A percentile compares a stretch with the other conserved stretches of the same genome.
Conservation (phyloP, 1,284 basidiomycete species). For the Papiliotrema fonsecae region DNA sequence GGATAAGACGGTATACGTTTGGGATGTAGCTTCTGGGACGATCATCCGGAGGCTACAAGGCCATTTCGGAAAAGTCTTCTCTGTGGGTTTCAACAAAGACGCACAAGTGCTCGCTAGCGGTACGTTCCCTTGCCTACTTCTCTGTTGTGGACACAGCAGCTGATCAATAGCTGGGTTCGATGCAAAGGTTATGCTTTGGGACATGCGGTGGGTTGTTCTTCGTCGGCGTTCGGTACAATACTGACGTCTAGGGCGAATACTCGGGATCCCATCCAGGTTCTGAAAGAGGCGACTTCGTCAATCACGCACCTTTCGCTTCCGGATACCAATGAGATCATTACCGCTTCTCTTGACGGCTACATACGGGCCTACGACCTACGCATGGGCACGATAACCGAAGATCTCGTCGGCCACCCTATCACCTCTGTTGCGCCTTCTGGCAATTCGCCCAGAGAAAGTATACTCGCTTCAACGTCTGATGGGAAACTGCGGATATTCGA, state of each 20-base stretch:
- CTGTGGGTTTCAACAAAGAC: slow-evolving; percentile 76
- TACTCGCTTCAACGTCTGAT: slow-evolving; percentile 78
- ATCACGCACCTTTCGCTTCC: slow-evolving; percentile 72
- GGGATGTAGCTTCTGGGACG: slow-evolving; percentile 87
- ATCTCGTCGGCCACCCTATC: slow-evolving; percentile 86
- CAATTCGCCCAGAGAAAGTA: slow-evolving; percentile 60
- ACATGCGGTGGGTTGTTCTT: slow-evolving; percentile 59
- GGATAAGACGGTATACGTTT: slow-evolving; percentile 85
- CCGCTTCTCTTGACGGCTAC: slow-evolving; percentile 85
- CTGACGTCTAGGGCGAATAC: slow-evolving; percentile 59
- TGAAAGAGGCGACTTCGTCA: slow-evolving; percentile 85
- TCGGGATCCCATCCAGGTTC: slow-evolving; percentile 78
- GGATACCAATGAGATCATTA: slow-evolving; percentile 56
- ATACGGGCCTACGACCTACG: slow-evolving; percentile 90
- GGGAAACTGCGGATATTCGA: slow-evolving; percentile 83
- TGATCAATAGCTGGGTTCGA: slow-evolving; percentile 54
- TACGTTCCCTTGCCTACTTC: slow-evolving; percentile 42
- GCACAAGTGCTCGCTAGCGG: slow-evolving; percentile 80
- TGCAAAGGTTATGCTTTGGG: slow-evolving; percentile 82
- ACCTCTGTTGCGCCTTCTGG: slow-evolving; percentile 64
- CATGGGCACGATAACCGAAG: slow-evolving; percentile 78
- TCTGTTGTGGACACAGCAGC: background rate
- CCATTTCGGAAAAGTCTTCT: slow-evolving; percentile 84
- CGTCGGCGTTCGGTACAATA: background rate
- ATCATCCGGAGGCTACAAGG: slow-evolving; percentile 77